Evolutionary conservation across 208 protist genomes (phyloP), one percentile per base, ranked within the genome.

Genomic region (Acanthamoeba lenticulata): DNA sequence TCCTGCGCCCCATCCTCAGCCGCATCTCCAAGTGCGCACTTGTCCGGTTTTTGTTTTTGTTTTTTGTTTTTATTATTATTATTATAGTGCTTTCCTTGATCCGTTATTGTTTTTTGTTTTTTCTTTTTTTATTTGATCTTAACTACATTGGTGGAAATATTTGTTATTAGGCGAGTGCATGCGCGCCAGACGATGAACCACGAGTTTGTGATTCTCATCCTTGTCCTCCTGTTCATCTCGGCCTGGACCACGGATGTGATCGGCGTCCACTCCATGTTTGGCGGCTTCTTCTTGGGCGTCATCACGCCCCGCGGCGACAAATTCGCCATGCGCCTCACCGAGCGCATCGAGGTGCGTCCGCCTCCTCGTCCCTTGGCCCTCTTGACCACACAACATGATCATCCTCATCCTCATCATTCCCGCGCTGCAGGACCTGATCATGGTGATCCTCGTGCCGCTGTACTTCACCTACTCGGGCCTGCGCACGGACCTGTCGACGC

Each of bases 201-300:
- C 55, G 89, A 95, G 0, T 79, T 91, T 2, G 44, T 95, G 1
- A 77, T 95, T 6, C 9, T 94, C 1, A 60, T 94, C 1, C 52
- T 95, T 3, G 47, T 94, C 86, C 36, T 92, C 29, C 88, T 93
- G 15, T 95, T 95, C 6, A 69, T 90, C 0, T 94, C 47, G 1
- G 94, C 94, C 32, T 95, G 91, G 49, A 94, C 77, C 19, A 95
- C 94, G 1, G 81, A 95, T 34, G 65, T 97, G 0, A 95, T 97
- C 69, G 95, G 95, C 67, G 94, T 96, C 0, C 91, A 97, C 47
- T 94, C 95, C 67, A 97, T 97, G 52, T 97, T 97, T n/a, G 96
- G 96, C 55, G 96, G 93, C 11, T 97, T 97, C 32, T 21, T 96
- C 11, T 40, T 96, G 3, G 96, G 96, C 91, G 67, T 97, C 13